Evolutionary conservation across 306 rosid genomes (phyloP), one percentile per base, ranked within the genome.

Genomic region (Prunus persica): DNA sequence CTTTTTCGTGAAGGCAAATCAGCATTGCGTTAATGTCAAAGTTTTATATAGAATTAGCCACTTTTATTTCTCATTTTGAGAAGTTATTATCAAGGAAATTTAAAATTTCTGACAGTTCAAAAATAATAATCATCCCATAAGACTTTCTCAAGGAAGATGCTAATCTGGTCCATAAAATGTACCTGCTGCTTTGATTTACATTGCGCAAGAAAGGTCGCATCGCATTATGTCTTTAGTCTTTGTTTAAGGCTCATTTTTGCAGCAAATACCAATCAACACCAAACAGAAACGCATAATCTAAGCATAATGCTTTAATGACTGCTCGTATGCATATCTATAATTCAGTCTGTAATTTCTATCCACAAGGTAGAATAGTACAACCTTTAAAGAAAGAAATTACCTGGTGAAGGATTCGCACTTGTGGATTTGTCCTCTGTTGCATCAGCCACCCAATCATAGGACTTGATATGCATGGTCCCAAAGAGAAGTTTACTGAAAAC

Each of bases 401-500:
- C 82, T 78, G 80, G 82, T 8, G 87, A 49, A 43, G 91, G 79
- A 67, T 88, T 76, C 82, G 65, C 50, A 76, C 27, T 69, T 43
- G 86, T 28, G 19, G 87, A 74, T 55, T 85, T 62, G 69, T 77
- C 76, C 28, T 72, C 72, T 32, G 88, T 84, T 22, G 76, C 83
- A 69, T 84, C 91, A 73, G 27, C 88, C 15, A 80, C 93, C 99
- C 99, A 95, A 51, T 95, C 99, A 79, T 92, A 95, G 5, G 99
- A 88, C 79, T 95, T 92, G 83, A 95, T 90, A 83, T 95, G 97
- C 98, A 92, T 91, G 2, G 93, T 88, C 76, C 99, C 98, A 57
- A 95, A 92, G 43, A 95, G 91, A 63, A 95, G 89, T 76, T 95
- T 95, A 73, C 97, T 90, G 67, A 95, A 92, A 81, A 95, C 99